Evolutionary conservation across 345 rosid species (phyloP), one percentile per base, ranked within the genome.

Genomic region (Heritiera fomes): DNA sequence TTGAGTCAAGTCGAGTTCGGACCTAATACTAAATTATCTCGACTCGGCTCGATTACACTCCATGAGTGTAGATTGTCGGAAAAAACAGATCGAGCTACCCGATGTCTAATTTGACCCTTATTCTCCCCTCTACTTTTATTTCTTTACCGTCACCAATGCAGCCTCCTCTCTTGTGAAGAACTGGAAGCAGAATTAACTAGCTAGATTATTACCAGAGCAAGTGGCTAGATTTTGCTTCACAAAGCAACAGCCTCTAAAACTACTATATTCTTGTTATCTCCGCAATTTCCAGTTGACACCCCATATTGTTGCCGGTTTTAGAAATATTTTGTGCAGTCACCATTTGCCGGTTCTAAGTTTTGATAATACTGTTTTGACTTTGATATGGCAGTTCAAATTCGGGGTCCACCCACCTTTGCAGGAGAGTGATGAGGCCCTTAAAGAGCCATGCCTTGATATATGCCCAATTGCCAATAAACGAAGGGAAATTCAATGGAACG

Each of bases 401-500:
- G 75, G 75, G 28, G 59, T 71, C 23, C 18, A 8, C 2, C 75
- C 60, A 14, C 60, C 60, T 3, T 71, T 30, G 23, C 75, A 8
- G 28, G 60, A 71, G 75, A 32, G 50, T 49, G 75, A 71, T 50
- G 45, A 47, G 2, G 5, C 74, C 41, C 88, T 92, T 75, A 87
- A 84, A 70, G 92, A 93, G 83, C 97, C 95, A 47, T 91, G 98
- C 89, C 62, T 93, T 78, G 93, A 91, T 80, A 84, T 82, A 62
- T 95, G 98, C 80, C 90, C 97, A 9, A 82, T 81, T 61, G 94
- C 97, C 18, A 73, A 79, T 61, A 84, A 88, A 71, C 78, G 92
- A 71, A 85, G 43, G 77, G 76, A 75, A 63, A 69, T 75, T 62
- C 56, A 41, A 10, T 41, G 34, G 30, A 81, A 61, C 53, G 23